Evolutionary conservation across 805 yeast genomes (phyloP), one percentile per base, ranked within the genome.

Genomic region (Helenozyma baotianmanensis): DNA sequence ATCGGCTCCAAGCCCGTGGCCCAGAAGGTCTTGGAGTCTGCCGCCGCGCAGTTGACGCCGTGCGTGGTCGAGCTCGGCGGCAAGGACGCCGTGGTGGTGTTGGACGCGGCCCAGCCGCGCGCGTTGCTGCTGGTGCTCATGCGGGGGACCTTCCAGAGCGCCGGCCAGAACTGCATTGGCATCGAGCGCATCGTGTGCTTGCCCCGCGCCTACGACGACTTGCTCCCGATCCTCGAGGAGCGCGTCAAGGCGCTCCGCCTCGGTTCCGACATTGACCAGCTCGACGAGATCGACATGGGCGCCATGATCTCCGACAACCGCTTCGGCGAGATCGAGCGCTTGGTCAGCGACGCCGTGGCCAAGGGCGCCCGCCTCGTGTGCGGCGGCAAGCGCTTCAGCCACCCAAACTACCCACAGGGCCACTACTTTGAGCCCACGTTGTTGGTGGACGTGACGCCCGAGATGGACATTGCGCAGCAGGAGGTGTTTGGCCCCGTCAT

Each of bases 131-230:
- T 96, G 11, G 78, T 88, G 16, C 72, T 92, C 24, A 73, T 92
- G 82, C 73, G 99, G 52, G 99, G 98, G 22, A 82, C 96, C 1
- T 92, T 90, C 66, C 99, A 92, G 62, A 83, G 95, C 33, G 84
- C 96, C 0, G 99, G 99, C 9, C 99, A 92, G 62, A 92, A 92
- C 56, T 92, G 99, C 64, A 92, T 92, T 51, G 97, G 99, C 23
- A 84, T 92, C 34, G 99, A 92, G 62, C 72, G 98, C 37, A 94
- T 92, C 6, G 81, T 92, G 42, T 87, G 89, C 23, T 70, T 86
- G 27, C 83, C 82, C 4, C 64, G 66, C 25, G 75, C 78, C 17
- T 89, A 92, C 59, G 80, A 76, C 14, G 50, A 60, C 26, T 60
- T 92, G 25, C 80, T 81, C 2, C 60, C 62, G 0, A 72, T 76